phyloP scores from a whole-genome alignment of 345 rosid genomes.

The Trapa bicornis region DNA sequence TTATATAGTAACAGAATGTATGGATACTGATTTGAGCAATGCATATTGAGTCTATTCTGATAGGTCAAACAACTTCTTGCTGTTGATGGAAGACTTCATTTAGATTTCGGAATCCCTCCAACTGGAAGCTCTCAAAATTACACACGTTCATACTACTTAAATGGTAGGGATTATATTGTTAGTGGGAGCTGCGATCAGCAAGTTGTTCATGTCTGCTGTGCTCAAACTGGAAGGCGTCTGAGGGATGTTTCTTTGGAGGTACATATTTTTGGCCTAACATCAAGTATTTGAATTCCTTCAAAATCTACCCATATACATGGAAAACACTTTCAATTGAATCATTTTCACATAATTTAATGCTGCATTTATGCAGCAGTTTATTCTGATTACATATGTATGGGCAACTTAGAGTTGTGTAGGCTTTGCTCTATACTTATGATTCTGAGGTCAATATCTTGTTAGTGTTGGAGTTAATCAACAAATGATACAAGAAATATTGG shows the following conservation, averaged over 20 bases:
- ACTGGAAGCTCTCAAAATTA: constrained; percentile 79
- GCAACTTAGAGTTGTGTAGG: not conserved
- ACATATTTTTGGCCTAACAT: constrained; percentile 1
- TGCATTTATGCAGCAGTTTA: not conserved
- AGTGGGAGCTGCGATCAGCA: constrained; percentile 93
- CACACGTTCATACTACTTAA: constrained; percentile 90
- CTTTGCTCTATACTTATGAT: not conserved
- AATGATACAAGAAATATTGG: too few species aligned
- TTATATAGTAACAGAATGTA: not conserved
- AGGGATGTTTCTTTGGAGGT: constrained; percentile 91
- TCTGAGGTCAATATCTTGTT: not conserved
- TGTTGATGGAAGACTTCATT: constrained; percentile 76
- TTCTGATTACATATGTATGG: not conserved
- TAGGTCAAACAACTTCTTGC: constrained; percentile 88
- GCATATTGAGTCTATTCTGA: constrained; percentile 1
- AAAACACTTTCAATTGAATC: not conserved
- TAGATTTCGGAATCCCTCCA: constrained; percentile 57
- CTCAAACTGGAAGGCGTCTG: constrained; percentile 96
- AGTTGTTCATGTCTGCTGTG: constrained; percentile 78
- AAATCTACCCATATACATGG: not conserved
- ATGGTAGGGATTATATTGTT: constrained; percentile 80
- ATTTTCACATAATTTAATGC: not conserved
- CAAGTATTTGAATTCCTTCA: not conserved
- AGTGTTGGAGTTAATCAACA: not conserved
- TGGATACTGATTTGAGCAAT: not conserved